Evolutionary conservation across 352 stramenopile species (phyloP).

Genomic region (Phytophthora kernoviae): DNA sequence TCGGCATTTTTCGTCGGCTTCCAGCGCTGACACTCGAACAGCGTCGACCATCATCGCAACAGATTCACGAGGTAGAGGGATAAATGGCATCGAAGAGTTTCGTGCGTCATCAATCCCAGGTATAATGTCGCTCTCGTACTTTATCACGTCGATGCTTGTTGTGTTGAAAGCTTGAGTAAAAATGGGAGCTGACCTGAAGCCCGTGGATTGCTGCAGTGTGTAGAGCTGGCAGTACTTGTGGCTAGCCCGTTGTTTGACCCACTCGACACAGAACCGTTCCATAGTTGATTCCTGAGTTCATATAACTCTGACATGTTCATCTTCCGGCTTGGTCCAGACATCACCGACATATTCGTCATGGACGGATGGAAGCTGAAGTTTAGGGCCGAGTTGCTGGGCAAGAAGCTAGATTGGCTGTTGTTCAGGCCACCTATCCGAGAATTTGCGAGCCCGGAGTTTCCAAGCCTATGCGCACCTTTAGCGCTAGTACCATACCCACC

Average conservation of each 20-base stretch:
- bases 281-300: constrained; percentile 45
- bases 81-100: constrained; percentile 28
- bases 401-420: constrained; percentile 30
- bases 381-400: constrained; percentile 27
- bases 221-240: too few species aligned
- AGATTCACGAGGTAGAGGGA: constrained; percentile 57
- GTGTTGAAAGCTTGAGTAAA: constrained; percentile 46
- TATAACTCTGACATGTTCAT: constrained; percentile 43
- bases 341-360: constrained; percentile 14
- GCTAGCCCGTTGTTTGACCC: background rate
- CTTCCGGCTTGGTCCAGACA: constrained; percentile 21
- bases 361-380: constrained; percentile 18
- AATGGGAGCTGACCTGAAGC: constrained; percentile 33
- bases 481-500: constrained; percentile 10
- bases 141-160: constrained; percentile 17
- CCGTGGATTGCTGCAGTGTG: constrained; percentile 14
- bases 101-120: constrained; percentile 4
- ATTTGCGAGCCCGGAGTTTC: constrained; percentile 10
- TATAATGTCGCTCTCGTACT: constrained; percentile 2
- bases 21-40: constrained; percentile 50
- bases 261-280: constrained; percentile 34
- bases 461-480: constrained; percentile 2
- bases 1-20: constrained; percentile 57
- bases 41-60: constrained; percentile 62
- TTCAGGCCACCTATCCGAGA: constrained; percentile 7